Base-by-base conservation (phyloP, 441 rosid genomes). In the Corymbia citriodora region DNA sequence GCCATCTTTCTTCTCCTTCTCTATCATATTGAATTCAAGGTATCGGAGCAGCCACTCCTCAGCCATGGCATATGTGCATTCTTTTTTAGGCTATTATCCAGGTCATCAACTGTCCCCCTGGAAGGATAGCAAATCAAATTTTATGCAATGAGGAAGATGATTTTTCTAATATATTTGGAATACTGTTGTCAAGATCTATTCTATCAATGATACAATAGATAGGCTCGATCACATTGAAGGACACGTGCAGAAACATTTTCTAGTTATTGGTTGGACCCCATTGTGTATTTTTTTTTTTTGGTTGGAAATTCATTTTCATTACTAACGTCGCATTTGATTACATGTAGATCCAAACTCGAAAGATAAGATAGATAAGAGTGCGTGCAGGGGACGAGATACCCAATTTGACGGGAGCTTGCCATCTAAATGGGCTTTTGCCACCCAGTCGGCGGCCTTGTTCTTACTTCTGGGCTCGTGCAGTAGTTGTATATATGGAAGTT, bases 41-140 rank as follows among this genome's bases (percentile, higher is more conserved):
- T 95, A 65, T 93, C 91, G 55, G 96, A 94, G 90, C 93, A 93
- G 29, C 96, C 96, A 88, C 93, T 95, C 90, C 89, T 93, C 8
- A 93, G 92, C 90, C 94, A 88, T 40, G 97, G 95, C 89, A 95
- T 93, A 89, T 93, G 95, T n/a, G 93, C 87, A 29, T 68, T 68
- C 74, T 31, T 68, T 87, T 94, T 95, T n/a, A 94, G 91, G 92
- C 93, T 59, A 52, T 90, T 88, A 88, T 95, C 95, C n/a, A 23
- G 87, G 87, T 94, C 93, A 88, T 95, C 93, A 61, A 94, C 91
- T 1, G 90, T 94, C 95, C 96, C 93, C 91, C 95, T 95, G 89
- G 88, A 87, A 31, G 40, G 40, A 16, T 40, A 68, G 74, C 10
- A 68, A 68, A 68, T n/a, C 10, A n/a, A n/a, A 31, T 15, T 8